Conservation (phyloP, 116 monocot species). For the Dioscorea cayenensis region DNA sequence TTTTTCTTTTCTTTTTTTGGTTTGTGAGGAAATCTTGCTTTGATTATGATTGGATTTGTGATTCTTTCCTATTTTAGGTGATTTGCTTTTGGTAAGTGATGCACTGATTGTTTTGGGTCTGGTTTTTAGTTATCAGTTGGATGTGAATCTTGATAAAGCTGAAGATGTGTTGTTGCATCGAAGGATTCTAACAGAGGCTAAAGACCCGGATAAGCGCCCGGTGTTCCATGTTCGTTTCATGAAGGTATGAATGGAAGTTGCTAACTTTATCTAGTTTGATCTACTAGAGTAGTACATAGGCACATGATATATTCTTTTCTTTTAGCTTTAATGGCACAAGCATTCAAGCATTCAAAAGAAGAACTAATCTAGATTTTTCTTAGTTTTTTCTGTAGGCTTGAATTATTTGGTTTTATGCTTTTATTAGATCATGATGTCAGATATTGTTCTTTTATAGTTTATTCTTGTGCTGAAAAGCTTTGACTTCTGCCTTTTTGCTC, state of each 20-base stretch:
- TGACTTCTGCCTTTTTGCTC: no score
- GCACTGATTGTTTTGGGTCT: constrained; percentile 6
- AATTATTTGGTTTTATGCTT: no score
- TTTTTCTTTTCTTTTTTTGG: no score
- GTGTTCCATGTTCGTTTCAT: constrained; percentile 64
- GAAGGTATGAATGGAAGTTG: constrained; percentile 51
- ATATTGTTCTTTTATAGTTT: no score
- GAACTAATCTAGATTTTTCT: no score
- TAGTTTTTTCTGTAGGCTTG: no score
- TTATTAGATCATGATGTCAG: no score
- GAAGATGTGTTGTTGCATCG: constrained; percentile 78
- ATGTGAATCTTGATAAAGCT: constrained; percentile 74
- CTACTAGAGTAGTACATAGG: no score
- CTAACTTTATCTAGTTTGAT: neutral
- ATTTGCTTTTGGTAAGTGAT: neutral
- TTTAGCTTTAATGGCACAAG: no score
- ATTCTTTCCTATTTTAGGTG: neutral
- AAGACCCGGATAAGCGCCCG: constrained; percentile 73
- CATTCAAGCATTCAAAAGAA: no score
- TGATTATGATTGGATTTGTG: neutral
- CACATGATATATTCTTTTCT: no score
- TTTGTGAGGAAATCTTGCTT: neutral
- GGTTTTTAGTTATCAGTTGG: constrained; percentile 64
- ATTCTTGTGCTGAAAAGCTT: no score
- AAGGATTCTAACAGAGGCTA: constrained; percentile 77